Evolutionary conservation across 257 asterid genomes (phyloP).

Genomic region (Scutellaria baicalensis): DNA sequence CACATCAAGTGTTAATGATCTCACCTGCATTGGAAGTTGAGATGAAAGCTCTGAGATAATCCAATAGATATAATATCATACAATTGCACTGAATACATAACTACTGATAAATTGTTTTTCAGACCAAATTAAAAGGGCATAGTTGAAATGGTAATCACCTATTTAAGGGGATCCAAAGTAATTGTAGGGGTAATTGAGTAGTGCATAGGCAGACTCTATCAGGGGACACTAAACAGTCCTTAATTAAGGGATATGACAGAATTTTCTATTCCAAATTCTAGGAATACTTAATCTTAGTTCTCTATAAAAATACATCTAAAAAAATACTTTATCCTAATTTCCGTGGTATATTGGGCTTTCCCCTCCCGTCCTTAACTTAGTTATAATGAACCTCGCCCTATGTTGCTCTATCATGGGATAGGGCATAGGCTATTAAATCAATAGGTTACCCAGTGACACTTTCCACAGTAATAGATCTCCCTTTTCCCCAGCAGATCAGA

Average conservation of each 20-base stretch:
- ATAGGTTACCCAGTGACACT: no score
- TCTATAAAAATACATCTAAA: no score
- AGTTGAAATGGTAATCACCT: not conserved
- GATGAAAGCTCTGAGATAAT: constrained; percentile 6
- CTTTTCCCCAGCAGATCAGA: no score
- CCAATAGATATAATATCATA: not conserved
- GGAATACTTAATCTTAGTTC: not conserved
- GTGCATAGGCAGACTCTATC: not conserved
- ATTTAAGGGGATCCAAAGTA: not conserved
- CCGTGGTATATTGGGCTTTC: no score
- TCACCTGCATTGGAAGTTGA: constrained; percentile 48
- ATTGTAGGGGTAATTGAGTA: not conserved
- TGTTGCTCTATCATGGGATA: no score
- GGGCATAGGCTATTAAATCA: no score
- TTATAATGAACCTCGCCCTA: no score
- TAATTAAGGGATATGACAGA: not conserved
- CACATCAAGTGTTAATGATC: constrained; percentile 84
- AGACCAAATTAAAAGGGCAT: not conserved
- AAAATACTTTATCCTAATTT: no score
- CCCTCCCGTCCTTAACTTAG: no score
- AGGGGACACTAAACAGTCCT: not conserved
- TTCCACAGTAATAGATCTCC: no score
- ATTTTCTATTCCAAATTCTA: not conserved
- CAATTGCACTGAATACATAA: not conserved
- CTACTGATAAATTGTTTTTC: not conserved